Conservation (phyloP, 345 rosid genomes). For the Camelina hispida region DNA sequence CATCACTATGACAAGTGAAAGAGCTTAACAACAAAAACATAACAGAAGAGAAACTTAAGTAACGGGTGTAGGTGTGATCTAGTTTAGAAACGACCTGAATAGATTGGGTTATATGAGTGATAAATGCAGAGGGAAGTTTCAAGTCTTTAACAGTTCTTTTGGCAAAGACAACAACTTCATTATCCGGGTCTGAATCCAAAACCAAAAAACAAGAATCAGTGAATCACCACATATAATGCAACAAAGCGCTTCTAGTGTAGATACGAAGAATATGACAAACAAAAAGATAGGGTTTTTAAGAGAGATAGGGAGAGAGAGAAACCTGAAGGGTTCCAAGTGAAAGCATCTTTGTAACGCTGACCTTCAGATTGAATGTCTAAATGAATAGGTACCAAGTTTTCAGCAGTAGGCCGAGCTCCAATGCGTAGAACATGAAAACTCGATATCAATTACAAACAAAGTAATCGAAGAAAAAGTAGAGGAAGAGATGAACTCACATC, state of each 20-base stretch:
- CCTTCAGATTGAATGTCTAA: slow-evolving; percentile 91
- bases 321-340: slow-evolving; percentile 99
- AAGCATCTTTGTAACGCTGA: slow-evolving; percentile 85
- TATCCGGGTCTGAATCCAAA: slow-evolving; percentile 70
- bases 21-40: neutral
- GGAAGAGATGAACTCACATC: slow-evolving; percentile 56
- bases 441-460: slow-evolving; percentile 17
- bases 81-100: slow-evolving; percentile 95
- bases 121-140: slow-evolving; percentile 84
- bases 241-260: neutral
- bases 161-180: slow-evolving; percentile 79
- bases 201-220: slow-evolving; percentile 16
- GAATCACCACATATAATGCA: slow-evolving; percentile 7
- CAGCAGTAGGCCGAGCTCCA: slow-evolving; percentile 74
- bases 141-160: slow-evolving; percentile 91
- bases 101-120: slow-evolving; percentile 84
- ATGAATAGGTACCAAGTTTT: slow-evolving; percentile 88
- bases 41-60: neutral
- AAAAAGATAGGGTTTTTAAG: slow-evolving; percentile 10
- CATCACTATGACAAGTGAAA: neutral
- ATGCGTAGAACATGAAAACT: slow-evolving; percentile 3
- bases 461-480: slow-evolving; percentile 26
- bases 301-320: too few relatives aligned
- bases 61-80: too few relatives aligned
- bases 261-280: neutral